Base-by-base conservation (phyloP, 768 basidiomycete genomes). In the Psilocybe cyanescens region DNA sequence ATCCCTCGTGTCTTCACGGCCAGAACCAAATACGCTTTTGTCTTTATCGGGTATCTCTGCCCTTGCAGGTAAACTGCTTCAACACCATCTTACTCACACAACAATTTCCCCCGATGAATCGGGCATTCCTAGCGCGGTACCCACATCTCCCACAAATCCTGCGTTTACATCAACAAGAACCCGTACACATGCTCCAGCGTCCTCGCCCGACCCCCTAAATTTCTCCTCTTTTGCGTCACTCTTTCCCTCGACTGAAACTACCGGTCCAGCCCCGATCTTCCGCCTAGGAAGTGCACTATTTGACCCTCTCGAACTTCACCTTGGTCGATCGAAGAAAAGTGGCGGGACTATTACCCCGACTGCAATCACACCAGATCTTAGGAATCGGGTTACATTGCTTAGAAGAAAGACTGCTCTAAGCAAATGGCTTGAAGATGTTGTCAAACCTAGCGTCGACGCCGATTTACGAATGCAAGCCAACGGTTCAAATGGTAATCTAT, bases 251-350 rank as follows among this genome's bases (percentile, higher is more conserved):
- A 85, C 86, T 24, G 92, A 97, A 66, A 78, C 79, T 6, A 86
- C 90, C 0, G 85, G 85, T 64, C 90, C 94, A 67, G 91, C 94
- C 0, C 82, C 82, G 7, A 73, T 98, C 39, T 98, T 95, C 79
- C 88, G 91, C n/a, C 86, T 99, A 1, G 95, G 93, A 2, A 83
- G 83, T 17, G 92, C 93, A 1, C 79, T 99, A 0, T 99, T 98
- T 70, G 97, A 99, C 74, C 83, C 84, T 17, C 83, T 97, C 51
- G 84, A 91, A 63, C 83, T 92, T 31, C 78, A 79, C 14, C 77
- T 96, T 0, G 81, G 75, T 14, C 19, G 76, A 75, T 60, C 68
- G 59, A 63, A 69, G 55, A 41, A 66, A 44, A 49, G 63, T 54
- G 9, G 56, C 5, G 47, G 41, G 14, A 44, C 63, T 8, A 59